These are phyloP conservation scores for Acorus calamus DNA, from an alignment of 106 monocot genomes.

Conservation along the genomic window DNA sequence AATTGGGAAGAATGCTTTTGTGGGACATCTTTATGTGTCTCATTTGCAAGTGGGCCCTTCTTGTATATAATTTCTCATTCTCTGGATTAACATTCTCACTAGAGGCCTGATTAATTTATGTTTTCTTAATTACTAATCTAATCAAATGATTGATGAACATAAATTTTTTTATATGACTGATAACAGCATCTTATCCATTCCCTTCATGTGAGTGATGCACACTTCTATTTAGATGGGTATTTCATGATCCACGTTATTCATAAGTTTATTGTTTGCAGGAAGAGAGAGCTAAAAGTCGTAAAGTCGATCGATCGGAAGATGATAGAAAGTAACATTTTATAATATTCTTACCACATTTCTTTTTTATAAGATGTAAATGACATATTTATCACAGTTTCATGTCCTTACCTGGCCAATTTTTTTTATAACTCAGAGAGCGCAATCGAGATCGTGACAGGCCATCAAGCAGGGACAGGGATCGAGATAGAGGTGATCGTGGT, in stretches of 20 bases:
- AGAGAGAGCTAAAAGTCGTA: conserved; percentile 55
- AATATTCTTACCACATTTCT: background rate
- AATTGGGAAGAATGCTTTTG: too few species aligned
- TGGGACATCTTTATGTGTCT: too few species aligned
- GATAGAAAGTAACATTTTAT: conserved; percentile 34
- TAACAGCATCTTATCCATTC: background rate
- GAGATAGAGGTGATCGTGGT: conserved; percentile 22
- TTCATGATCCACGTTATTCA: conserved; percentile 1
- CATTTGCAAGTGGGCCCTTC: too few species aligned
- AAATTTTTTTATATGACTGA: too few species aligned
- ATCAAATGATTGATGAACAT: too few species aligned
- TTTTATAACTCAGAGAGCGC: conserved; percentile 33
- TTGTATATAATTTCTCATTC: too few species aligned
- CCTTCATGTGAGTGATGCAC: too few species aligned
- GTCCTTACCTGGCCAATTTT: too few species aligned
- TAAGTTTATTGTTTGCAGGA: conserved; percentile 25
- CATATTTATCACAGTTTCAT: background rate
- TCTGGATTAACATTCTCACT: too few species aligned
- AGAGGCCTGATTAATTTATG: too few species aligned
- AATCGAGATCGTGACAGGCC: conserved; percentile 24
- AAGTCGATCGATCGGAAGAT: conserved; percentile 42
- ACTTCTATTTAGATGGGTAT: too few species aligned
- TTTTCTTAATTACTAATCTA: too few species aligned
- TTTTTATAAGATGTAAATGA: background rate
- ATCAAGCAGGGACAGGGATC: conserved; percentile 38